These are phyloP conservation scores for Taphrina communis DNA, from an alignment of 1,139 yeast genomes.

Conservation along the genomic window DNA sequence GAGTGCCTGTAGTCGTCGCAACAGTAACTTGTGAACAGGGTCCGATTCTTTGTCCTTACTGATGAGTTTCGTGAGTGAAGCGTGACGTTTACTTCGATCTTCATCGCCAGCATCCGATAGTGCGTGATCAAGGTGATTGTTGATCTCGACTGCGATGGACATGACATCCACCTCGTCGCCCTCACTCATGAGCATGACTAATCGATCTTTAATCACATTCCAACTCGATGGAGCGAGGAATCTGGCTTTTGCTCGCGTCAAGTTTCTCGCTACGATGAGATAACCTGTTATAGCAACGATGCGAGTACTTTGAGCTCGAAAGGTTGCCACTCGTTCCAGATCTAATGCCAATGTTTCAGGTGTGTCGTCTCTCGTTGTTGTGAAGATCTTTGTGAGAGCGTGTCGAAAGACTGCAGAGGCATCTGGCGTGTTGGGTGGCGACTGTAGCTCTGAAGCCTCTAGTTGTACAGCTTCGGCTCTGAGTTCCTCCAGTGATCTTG, in stretches of 20 bases:
- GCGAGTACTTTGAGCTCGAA: constrained; percentile 7
- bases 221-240: constrained; percentile 9
- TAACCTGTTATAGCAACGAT: constrained; percentile 8
- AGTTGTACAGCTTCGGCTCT: background rate
- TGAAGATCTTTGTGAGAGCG: constrained; percentile 6
- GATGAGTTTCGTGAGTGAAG: constrained; percentile 11
- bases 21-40: constrained; percentile 8
- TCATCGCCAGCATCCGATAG: background rate
- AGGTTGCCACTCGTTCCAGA: constrained; percentile 2
- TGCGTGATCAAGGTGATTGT: constrained; percentile 23
- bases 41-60: background rate
- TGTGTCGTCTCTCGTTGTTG: background rate
- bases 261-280: constrained; percentile 19
- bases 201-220: constrained; percentile 14
- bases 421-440: background rate
- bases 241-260: constrained; percentile 14
- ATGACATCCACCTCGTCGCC: constrained; percentile 1
- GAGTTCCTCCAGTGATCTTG: background rate
- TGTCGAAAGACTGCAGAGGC: constrained; percentile 2
- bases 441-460: background rate
- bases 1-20: constrained; percentile 21
- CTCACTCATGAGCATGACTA: constrained; percentile 3
- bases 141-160: constrained; percentile 26
- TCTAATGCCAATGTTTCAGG: constrained; percentile 36
- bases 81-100: constrained; percentile 17